Conservation (phyloP, 768 basidiomycete species). For the Collybia mongolica region DNA sequence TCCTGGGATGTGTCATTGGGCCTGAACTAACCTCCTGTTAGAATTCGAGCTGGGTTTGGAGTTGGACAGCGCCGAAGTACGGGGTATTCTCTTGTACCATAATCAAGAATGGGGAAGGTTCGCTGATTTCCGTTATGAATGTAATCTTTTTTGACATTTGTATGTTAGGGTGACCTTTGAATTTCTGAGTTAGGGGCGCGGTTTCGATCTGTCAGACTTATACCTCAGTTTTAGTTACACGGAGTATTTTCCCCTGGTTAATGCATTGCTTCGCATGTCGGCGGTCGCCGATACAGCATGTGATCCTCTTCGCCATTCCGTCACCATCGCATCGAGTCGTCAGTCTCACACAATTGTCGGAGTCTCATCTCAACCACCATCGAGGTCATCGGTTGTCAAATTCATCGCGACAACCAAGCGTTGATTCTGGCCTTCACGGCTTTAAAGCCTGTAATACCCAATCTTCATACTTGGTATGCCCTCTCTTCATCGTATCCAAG, state of each 20-base stretch:
- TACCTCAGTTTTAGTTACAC: no score
- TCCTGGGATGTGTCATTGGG: neutral
- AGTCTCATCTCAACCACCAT: no score
- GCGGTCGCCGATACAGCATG: neutral
- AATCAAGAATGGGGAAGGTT: constrained; percentile 81
- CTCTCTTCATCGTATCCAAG: no score
- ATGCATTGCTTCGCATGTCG: neutral
- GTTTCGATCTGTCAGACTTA: neutral
- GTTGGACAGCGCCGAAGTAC: constrained; percentile 84
- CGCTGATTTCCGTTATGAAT: constrained; percentile 25
- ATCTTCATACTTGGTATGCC: no score
- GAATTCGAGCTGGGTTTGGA: constrained; percentile 86
- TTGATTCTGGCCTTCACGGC: no score
- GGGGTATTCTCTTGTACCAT: constrained; percentile 74
- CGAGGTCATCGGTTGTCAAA: no score
- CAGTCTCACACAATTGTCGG: no score
- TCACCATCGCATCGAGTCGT: constrained; percentile 13
- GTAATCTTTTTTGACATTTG: constrained; percentile 9
- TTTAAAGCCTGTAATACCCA: no score
- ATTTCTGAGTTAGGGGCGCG: constrained; percentile 34
- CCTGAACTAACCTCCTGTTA: constrained; percentile 24
- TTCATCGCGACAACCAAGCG: no score
- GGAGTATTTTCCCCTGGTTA: neutral
- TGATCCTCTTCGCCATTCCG: constrained; percentile 8
- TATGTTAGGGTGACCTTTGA: constrained; percentile 45